A percentile compares a stretch with the other conserved stretches of the same genome.
These are phyloP conservation scores for Parastagonospora nodorum DNA, from an alignment of 2,329 filamentous ascomycete genomes.

Conservation along the genomic window DNA sequence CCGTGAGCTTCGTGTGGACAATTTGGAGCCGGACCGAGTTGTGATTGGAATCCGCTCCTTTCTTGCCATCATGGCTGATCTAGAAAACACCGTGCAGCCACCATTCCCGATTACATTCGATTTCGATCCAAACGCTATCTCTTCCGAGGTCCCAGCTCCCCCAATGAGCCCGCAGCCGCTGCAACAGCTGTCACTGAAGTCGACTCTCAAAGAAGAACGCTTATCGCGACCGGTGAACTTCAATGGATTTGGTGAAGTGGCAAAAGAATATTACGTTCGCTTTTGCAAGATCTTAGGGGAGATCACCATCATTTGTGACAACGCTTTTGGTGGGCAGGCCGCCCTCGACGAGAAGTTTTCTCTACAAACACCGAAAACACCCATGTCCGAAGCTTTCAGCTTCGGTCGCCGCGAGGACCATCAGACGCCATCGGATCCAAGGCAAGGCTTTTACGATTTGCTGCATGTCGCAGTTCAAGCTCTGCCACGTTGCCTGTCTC, in stretches of 20 bases:
- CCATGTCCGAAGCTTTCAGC: slow-evolving; percentile 91
- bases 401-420: slow-evolving; percentile 85
- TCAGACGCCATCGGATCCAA: slow-evolving; percentile 74
- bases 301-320: slow-evolving; percentile 95
- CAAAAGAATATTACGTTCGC: slow-evolving; percentile 82
- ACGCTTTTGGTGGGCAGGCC: slow-evolving; percentile 94
- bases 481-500: slow-evolving; percentile 87
- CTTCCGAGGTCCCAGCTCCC: slow-evolving; percentile 38
- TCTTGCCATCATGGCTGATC: slow-evolving; percentile 86
- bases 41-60: slow-evolving; percentile 97
- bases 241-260: slow-evolving; percentile 70
- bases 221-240: slow-evolving; percentile 68
- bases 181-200: slow-evolving; percentile 41
- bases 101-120: slow-evolving; percentile 77
- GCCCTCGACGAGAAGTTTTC: slow-evolving; percentile 94
- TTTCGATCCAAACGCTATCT: slow-evolving; percentile 51
- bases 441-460: slow-evolving; percentile 93
- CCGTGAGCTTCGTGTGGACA: slow-evolving; percentile 84
- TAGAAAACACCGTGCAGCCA: slow-evolving; percentile 84
- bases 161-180: slow-evolving; percentile 41
- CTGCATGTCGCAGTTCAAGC: slow-evolving; percentile 95
- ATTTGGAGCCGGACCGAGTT: slow-evolving; percentile 93
- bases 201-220: slow-evolving; percentile 62
- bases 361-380: slow-evolving; percentile 86
- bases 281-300: slow-evolving; percentile 97